Conservation (phyloP, 164 flowering plant species). For the Piper betle region DNA sequence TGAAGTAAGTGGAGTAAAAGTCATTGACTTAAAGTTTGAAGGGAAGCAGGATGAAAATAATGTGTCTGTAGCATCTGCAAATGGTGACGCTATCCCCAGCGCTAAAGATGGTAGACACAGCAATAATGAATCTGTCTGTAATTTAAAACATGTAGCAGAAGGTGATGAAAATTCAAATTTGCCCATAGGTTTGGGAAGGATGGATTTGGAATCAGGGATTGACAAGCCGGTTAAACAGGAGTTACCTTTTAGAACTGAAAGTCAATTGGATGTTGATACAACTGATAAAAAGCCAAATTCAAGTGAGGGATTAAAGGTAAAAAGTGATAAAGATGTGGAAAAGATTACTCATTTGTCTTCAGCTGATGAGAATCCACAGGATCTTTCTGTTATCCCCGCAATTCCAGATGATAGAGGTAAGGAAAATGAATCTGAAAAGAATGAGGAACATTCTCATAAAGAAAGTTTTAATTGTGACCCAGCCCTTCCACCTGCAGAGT, state of each 20-base stretch:
- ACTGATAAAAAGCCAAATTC: constrained; percentile 6
- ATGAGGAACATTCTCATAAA: constrained; percentile 3
- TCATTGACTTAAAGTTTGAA: constrained; percentile 6
- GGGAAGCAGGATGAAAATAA: constrained; percentile 1
- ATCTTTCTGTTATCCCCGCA: constrained; percentile 7
- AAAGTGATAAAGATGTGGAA: constrained; percentile 17
- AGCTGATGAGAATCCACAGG: constrained; percentile 12
- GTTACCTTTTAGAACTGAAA: constrained; percentile 3
- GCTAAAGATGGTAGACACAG: constrained; percentile 6
- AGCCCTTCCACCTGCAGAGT: constrained; percentile 1
- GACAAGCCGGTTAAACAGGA: constrained; percentile 8
- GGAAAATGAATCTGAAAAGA: constrained; percentile 1
- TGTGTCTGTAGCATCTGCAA: constrained; percentile 1
- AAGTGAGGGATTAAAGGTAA: constrained; percentile 15
- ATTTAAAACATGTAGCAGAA: constrained; percentile 10
- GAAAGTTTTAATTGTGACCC: constrained; percentile 7
- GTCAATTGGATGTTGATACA: constrained; percentile 3
- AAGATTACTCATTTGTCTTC: constrained; percentile 10
- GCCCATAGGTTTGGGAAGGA: constrained; percentile 3
- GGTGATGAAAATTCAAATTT: constrained; percentile 12
- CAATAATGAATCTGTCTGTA: constrained; percentile 3
- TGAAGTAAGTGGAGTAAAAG: constrained; percentile 6
- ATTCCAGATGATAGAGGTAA: constrained; percentile 10
- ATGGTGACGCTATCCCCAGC: not conserved
- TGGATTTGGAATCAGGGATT: constrained; percentile 2